Conservation (phyloP, 2,329 filamentous ascomycete species). For the Nakataea oryzae region DNA sequence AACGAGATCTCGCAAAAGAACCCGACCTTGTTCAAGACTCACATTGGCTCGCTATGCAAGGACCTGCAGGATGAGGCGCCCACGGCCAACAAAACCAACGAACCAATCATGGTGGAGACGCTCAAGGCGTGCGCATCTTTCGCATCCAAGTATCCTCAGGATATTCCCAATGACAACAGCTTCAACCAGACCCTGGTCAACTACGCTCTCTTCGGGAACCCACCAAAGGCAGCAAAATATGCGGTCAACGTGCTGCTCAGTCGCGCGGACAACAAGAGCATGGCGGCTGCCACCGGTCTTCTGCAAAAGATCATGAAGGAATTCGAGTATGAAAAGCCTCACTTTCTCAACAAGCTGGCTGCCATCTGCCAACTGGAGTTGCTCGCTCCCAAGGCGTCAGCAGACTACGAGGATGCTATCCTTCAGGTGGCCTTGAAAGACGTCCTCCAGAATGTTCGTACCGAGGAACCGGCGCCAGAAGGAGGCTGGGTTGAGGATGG, state of each 20-base stretch:
- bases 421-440: conserved; percentile 67
- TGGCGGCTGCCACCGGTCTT: conserved; percentile 78
- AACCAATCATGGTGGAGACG: conserved; percentile 71
- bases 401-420: conserved; percentile 66
- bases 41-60: conserved; percentile 84
- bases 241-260: conserved; percentile 84
- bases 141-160: conserved; percentile 72
- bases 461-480: conserved; percentile 40
- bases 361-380: conserved; percentile 67
- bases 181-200: conserved; percentile 72
- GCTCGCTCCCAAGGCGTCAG: conserved; percentile 60
- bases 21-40: conserved; percentile 83
- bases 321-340: conserved; percentile 60
- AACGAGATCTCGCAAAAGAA: conserved; percentile 86
- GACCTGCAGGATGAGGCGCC: conserved; percentile 76
- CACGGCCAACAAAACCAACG: conserved; percentile 54
- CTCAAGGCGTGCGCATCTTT: conserved; percentile 92
- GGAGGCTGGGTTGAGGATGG: conserved; percentile 53
- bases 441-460: conserved; percentile 61
- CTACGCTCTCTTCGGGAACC: conserved; percentile 74
- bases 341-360: conserved; percentile 67
- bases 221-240: conserved; percentile 80
- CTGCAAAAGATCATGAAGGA: conserved; percentile 64
- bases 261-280: conserved; percentile 58
- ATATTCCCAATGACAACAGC: conserved; percentile 71